Percentiles rank a stretch among this genome's conserved stretches.
These are phyloP conservation scores for Seminavis robusta DNA, from an alignment of 108 stramenopile species.

Conservation along the genomic window DNA sequence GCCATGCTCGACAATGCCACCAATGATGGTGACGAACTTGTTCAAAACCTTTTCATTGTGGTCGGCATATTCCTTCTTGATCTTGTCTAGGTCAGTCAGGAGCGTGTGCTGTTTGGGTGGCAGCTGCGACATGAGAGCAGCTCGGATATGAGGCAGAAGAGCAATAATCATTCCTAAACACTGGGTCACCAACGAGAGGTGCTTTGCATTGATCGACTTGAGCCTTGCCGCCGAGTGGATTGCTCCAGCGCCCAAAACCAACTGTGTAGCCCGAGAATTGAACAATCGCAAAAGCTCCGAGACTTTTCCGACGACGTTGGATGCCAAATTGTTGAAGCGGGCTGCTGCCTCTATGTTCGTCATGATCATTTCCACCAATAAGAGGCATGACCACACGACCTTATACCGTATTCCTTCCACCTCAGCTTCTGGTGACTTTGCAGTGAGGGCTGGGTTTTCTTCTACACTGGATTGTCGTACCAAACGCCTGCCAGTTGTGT, in stretches of 20 bases:
- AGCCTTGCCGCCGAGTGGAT: conserved; percentile 88
- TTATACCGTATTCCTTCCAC: conserved; percentile 85
- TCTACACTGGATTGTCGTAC: conserved; percentile 4
- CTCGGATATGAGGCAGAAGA: conserved; percentile 88
- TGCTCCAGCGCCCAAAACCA: conserved; percentile 92
- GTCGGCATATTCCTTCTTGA: conserved; percentile 83
- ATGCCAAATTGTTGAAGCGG: conserved; percentile 81
- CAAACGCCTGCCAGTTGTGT: conserved; percentile 1
- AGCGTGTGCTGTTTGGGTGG: conserved; percentile 89
- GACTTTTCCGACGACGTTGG: conserved; percentile 84
- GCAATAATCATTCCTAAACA: conserved; percentile 82
- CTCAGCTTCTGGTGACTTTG: conserved; percentile 65
- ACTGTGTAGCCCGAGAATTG: conserved; percentile 88
- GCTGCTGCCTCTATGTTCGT: conserved; percentile 79
- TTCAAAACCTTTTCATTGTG: conserved; percentile 90
- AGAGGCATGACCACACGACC: conserved; percentile 92
- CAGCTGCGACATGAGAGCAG: conserved; percentile 90
- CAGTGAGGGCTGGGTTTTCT: conserved; percentile 3
- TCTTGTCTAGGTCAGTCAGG: conserved; percentile 87
- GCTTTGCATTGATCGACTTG: conserved; percentile 93
- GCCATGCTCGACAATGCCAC: conserved; percentile 88
- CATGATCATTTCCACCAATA: conserved; percentile 90
- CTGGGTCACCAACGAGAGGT: conserved; percentile 90
- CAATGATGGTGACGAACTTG: conserved; percentile 96
- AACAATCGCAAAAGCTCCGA: conserved; percentile 87